Base-by-base conservation (phyloP, 2,329 filamentous ascomycete species). In the Colletotrichum godetiae region DNA sequence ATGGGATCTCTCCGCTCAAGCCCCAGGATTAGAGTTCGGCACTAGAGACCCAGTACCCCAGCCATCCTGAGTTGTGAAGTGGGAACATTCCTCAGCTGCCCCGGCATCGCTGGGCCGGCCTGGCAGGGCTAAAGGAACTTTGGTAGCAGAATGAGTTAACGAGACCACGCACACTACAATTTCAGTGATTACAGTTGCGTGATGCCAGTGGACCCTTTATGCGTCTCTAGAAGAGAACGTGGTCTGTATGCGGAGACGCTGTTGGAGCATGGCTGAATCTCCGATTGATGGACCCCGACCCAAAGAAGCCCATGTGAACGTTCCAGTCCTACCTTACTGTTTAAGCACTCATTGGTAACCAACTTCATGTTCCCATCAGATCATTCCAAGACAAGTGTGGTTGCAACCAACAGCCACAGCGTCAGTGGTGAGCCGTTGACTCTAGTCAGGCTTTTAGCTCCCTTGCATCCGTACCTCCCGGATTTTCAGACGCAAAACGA, bases 1-100 rank as follows among this genome's bases (percentile, higher is more conserved):
- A 67, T 71, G 33, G 68, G 66, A 70, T 69, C 10, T 22, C 46
- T 67, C 66, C 55, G 66, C 42, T 10, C 11, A 11, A 42, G 31
- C 42, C 55, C 22, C 59, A 52, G 13, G 12, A 37, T 65, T 65
- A 60, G 66, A 55, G 60, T 60, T 69, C 65, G 42, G 27, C 22
- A 33, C 59, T 72, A 60, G 42, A 64, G 12, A 13, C 19, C 29
- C 35, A 11, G 8, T 49, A 65, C 60, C 70, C 65, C 65, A 63
- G 65, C 59, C 42, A 58, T 22, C n/a, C 10, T 24, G n/a, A 56
- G 22, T 27, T 24, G 53, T 19, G 53, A 15, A 56, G 19, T 29
- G 53, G 53, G 53, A 8, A 49, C 42, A n/a, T 49, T 49, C 19
- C 19, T n/a, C 42, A 49, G 42, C 42, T 22, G 42, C 19, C 42